These are phyloP conservation scores for Jacaranda copaia DNA, from an alignment of 257 asterid genomes.

Conservation along the genomic window DNA sequence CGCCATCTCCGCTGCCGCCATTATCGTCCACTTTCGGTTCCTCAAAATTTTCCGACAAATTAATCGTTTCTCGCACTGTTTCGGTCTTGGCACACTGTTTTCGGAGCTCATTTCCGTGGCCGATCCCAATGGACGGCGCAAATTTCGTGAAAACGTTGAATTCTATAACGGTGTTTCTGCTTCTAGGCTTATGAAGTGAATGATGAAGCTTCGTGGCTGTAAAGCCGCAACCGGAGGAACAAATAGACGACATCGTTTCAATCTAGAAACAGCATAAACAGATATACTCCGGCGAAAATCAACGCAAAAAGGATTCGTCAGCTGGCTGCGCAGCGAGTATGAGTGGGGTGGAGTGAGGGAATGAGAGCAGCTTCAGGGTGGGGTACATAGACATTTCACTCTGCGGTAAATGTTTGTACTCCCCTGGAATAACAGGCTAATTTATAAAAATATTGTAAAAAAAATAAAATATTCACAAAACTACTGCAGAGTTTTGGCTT, in stretches of 20 bases:
- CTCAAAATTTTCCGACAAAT: constrained; percentile 33
- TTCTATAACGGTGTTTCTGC: constrained; percentile 40
- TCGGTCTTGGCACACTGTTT: constrained; percentile 52
- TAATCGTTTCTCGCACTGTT: constrained; percentile 29
- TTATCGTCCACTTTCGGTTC: constrained; percentile 45
- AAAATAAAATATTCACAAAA: no score
- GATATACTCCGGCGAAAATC: constrained; percentile 24
- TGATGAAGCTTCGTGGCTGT: constrained; percentile 33
- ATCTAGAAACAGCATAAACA: constrained; percentile 2
- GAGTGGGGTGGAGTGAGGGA: constrained; percentile 17
- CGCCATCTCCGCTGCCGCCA: constrained; percentile 65
- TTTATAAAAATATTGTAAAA: no score
- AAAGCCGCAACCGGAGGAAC: constrained; percentile 37
- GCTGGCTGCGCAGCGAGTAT: constrained; percentile 23
- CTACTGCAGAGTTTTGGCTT: no score
- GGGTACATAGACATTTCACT: no score
- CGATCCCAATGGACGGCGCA: constrained; percentile 35
- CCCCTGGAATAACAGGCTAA: no score
- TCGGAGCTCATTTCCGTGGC: constrained; percentile 31
- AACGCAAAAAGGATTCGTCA: not conserved
- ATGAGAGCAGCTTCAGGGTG: no score
- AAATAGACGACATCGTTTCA: constrained; percentile 46
- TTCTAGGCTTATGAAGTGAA: constrained; percentile 28
- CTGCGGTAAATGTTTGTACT: no score
- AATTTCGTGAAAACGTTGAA: constrained; percentile 39